These are phyloP conservation scores for Aspergillus ochraceoroseus DNA, from an alignment of 2,329 filamentous ascomycete species.

Conservation along the genomic window DNA sequence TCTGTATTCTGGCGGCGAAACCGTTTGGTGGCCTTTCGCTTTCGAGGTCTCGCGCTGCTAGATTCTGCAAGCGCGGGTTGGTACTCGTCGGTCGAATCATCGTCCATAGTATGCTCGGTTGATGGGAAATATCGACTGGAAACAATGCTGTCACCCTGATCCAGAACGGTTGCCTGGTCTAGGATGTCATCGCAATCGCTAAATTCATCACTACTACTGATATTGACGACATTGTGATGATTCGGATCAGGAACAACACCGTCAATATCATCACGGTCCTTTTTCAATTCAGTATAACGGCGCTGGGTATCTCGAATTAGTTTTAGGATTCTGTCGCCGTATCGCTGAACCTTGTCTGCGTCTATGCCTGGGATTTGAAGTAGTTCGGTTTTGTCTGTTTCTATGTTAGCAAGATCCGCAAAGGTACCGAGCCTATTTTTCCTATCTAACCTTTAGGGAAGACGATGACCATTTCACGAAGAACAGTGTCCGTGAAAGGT, in stretches of 20 bases:
- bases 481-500: conserved; percentile 44
- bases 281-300: conserved; percentile 42
- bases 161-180: conserved; percentile 25
- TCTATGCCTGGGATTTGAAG: conserved; percentile 35
- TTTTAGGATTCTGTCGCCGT: conserved; percentile 42
- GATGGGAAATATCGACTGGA: conserved; percentile 36
- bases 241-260: conserved; percentile 45
- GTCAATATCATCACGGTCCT: conserved; percentile 47
- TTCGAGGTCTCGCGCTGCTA: conserved; percentile 23
- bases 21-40: conserved; percentile 26
- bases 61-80: conserved; percentile 19
- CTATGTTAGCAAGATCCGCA: conserved; percentile 13
- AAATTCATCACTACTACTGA: conserved; percentile 36
- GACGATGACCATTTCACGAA: conserved; percentile 48
- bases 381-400: conserved; percentile 33
- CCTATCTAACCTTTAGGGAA: conserved; percentile 40
- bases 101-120: conserved; percentile 21
- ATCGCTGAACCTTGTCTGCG: conserved; percentile 42
- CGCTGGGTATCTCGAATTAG: conserved; percentile 40
- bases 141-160: conserved; percentile 25
- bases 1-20: conserved; percentile 26
- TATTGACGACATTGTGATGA: conserved; percentile 45
- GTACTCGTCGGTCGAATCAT: conserved; percentile 23
- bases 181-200: conserved; percentile 33
- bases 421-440: background rate